These are phyloP conservation scores for Pseudocercospora vitis DNA, from an alignment of 2,329 filamentous ascomycete species.

Conservation along the genomic window DNA sequence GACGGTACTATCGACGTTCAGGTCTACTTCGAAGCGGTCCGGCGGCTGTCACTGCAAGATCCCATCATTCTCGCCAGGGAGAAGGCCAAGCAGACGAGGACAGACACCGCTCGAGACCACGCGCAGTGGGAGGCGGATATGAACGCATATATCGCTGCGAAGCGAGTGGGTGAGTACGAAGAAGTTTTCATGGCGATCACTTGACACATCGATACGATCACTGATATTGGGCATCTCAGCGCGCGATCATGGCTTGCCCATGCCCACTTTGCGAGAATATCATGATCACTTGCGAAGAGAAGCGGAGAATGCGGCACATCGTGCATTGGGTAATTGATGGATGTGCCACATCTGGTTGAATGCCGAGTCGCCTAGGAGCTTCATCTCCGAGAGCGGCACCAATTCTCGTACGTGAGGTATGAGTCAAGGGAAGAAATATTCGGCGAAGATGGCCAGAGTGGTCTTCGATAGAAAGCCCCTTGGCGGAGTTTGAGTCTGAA, in stretches of 20 bases:
- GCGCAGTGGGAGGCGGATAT: not conserved
- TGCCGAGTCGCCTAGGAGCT: too few relatives aligned
- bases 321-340: too few relatives aligned
- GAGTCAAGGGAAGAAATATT: too few relatives aligned
- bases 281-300: not conserved
- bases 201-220: too few relatives aligned
- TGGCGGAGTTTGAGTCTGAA: too few relatives aligned
- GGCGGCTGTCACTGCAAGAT: not conserved
- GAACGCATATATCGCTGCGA: not conserved
- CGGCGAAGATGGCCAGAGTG: too few relatives aligned
- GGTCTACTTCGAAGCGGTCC: conserved; percentile 9
- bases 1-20: conserved; percentile 9
- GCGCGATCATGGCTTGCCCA: not conserved
- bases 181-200: not conserved
- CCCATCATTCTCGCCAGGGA: not conserved
- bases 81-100: not conserved
- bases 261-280: not conserved
- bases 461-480: too few relatives aligned
- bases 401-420: too few relatives aligned
- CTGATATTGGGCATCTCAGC: too few relatives aligned
- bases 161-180: not conserved
- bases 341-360: too few relatives aligned
- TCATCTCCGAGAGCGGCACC: too few relatives aligned
- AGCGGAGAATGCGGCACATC: not conserved
- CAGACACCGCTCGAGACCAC: not conserved